phyloP scores from a whole-genome alignment of 164 flowering plant species.

The Annona squamosa region DNA sequence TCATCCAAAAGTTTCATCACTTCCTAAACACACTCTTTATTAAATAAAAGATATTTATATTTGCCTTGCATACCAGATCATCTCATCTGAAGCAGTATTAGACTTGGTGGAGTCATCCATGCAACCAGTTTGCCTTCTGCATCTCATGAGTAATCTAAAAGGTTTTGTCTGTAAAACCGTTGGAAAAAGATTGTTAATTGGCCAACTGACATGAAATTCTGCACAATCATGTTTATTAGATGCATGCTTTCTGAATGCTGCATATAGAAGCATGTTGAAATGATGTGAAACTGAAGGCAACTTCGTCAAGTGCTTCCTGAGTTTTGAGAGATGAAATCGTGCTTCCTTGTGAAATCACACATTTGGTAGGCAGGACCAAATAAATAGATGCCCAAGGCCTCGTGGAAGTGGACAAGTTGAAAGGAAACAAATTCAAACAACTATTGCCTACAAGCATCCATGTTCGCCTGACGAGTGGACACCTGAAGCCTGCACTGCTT shows the following conservation, averaged over 20 bases:
- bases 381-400: not conserved
- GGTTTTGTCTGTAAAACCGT: constrained; percentile 54
- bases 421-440: too few species aligned
- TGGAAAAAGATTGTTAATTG: constrained; percentile 4
- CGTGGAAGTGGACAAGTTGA: not conserved
- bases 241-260: not conserved
- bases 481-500: too few species aligned
- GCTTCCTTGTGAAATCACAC: not conserved
- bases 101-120: constrained; percentile 22
- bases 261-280: not conserved
- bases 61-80: constrained; percentile 49
- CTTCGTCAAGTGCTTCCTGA: not conserved
- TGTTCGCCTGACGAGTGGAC: too few species aligned
- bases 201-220: not conserved
- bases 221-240: not conserved
- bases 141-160: constrained; percentile 45
- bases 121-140: constrained; percentile 26
- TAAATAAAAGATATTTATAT: too few species aligned
- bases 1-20: not conserved
- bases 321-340: not conserved
- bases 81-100: constrained; percentile 32
- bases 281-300: not conserved
- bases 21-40: not conserved
- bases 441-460: not conserved
- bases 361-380: not conserved